A percentile compares a stretch with the other conserved stretches of the same genome.
These are phyloP conservation scores for Prunus mume DNA, from an alignment of 306 rosid species.

Conservation along the genomic window DNA sequence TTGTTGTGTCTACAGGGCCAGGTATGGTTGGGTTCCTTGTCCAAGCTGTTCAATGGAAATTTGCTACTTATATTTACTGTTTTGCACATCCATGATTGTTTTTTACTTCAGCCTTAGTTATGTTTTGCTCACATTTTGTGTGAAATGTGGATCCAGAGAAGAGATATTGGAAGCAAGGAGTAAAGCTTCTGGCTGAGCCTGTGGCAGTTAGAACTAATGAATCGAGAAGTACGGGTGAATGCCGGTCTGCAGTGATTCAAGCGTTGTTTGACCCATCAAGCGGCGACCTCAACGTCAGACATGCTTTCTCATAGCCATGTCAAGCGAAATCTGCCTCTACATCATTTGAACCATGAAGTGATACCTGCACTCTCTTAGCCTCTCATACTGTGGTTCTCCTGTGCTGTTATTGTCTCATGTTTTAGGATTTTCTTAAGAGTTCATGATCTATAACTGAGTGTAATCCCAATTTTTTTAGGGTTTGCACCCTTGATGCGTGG, in stretches of 20 bases:
- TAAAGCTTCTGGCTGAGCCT: constrained; percentile 77
- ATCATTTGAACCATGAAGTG: neutral
- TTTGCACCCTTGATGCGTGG: neutral
- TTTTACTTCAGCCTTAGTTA: neutral
- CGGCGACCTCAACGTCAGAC: constrained; percentile 50
- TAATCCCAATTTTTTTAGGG: neutral
- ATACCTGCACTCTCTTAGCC: neutral
- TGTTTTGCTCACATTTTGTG: neutral
- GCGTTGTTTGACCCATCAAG: constrained; percentile 62
- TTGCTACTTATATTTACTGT: neutral
- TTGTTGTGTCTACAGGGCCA: constrained; percentile 80
- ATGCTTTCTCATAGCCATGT: constrained; percentile 35
- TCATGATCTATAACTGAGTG: neutral
- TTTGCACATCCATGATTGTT: neutral
- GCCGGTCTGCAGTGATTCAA: constrained; percentile 50
- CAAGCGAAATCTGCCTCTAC: neutral
- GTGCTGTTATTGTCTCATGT: neutral
- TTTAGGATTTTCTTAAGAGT: neutral
- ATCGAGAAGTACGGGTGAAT: constrained; percentile 18
- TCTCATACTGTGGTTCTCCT: neutral
- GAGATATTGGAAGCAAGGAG: constrained; percentile 93
- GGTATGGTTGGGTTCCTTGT: constrained; percentile 40
- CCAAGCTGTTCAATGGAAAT: neutral
- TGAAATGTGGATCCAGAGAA: constrained; percentile 50
- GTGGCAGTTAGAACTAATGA: constrained; percentile 42